Conservation (phyloP, 805 yeast genomes). For the Candida ipomoeae region DNA sequence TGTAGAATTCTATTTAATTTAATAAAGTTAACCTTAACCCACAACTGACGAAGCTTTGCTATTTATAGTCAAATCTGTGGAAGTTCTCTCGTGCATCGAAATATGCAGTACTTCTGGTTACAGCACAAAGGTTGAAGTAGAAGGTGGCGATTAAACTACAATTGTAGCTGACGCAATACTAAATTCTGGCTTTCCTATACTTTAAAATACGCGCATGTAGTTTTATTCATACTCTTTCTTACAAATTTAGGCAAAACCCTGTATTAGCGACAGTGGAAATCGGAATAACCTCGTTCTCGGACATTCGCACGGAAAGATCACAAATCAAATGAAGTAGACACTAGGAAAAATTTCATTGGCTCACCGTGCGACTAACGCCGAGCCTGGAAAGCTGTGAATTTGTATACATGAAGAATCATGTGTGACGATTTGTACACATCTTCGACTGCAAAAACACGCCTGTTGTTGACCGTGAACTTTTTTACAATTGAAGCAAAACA, state of each 20-base stretch:
- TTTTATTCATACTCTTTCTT: background rate
- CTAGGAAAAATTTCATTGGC: background rate
- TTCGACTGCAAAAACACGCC: background rate
- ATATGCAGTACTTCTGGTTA: background rate
- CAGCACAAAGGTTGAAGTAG: background rate
- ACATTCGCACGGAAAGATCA: constrained; percentile 1
- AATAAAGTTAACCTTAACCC: background rate
- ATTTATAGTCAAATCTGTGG: background rate
- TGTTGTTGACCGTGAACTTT: background rate
- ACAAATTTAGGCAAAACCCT: background rate
- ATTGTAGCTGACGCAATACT: background rate
- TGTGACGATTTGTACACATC: background rate
- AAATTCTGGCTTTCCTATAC: background rate
- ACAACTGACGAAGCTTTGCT: background rate
- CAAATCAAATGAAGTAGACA: background rate
- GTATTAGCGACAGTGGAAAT: background rate
- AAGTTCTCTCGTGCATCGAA: background rate
- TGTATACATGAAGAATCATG: background rate
- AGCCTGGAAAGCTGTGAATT: background rate
- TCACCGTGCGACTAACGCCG: constrained; percentile 1
- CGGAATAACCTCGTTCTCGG: constrained; percentile 1
- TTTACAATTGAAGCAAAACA: background rate
- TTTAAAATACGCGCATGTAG: no score
- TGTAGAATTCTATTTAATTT: no score
- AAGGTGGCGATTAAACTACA: background rate